phyloP scores from a whole-genome alignment of 169 alveolate species.

The Eimeria necatrix region DNA sequence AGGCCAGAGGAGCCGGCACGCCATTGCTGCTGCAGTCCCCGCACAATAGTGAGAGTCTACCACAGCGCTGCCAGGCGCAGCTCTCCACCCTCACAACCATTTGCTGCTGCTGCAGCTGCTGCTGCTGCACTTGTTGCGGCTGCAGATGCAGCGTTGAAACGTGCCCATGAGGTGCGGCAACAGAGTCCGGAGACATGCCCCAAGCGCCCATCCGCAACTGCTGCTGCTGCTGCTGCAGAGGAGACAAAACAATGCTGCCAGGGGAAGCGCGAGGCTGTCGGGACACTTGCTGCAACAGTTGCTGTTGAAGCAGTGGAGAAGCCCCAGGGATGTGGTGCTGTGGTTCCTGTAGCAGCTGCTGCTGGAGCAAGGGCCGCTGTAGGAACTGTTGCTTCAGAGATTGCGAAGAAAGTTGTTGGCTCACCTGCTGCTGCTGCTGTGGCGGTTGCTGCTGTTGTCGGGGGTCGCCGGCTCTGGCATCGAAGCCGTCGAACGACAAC shows the following conservation, averaged over 20 bases:
- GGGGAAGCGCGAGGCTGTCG: slow-evolving; percentile 19
- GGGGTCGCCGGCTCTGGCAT: neutral
- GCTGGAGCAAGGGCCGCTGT: slow-evolving; percentile 54
- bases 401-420: slow-evolving; percentile 21
- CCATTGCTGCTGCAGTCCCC: slow-evolving; percentile 49
- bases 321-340: slow-evolving; percentile 10
- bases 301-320: slow-evolving; percentile 53
- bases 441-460: neutral
- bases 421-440: slow-evolving; percentile 58
- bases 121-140: slow-evolving; percentile 36
- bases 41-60: slow-evolving; percentile 29
- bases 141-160: slow-evolving; percentile 34
- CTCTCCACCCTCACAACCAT: neutral
- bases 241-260: neutral
- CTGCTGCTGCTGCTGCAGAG: slow-evolving; percentile 24
- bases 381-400: slow-evolving; percentile 17
- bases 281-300: neutral
- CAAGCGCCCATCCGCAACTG: slow-evolving; percentile 3
- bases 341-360: slow-evolving; percentile 64
- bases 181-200: neutral
- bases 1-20: slow-evolving; percentile 24
- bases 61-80: slow-evolving; percentile 26
- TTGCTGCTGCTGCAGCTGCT: slow-evolving; percentile 59
- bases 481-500: neutral
- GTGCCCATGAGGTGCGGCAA: neutral